Evolutionary conservation across 2,329 filamentous ascomycete genomes (phyloP).

Genomic region (Penicillium sp.): DNA sequence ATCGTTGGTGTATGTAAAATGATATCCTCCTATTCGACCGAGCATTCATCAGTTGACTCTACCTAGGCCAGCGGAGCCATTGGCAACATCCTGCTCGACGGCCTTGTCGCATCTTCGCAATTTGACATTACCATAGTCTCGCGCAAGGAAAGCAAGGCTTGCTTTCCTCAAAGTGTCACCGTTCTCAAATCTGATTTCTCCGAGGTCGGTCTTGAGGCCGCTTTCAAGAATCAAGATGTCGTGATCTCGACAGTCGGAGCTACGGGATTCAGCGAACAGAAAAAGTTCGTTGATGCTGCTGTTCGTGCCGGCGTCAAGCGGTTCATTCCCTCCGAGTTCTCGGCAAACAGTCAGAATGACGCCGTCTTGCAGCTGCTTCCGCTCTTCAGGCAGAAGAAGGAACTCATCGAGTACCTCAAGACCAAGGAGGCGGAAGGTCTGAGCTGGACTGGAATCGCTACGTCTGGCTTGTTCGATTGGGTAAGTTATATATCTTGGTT

Average conservation of each 20-base stretch:
- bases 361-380: conserved; percentile 25
- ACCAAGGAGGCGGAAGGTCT: conserved; percentile 49
- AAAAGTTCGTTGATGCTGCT: conserved; percentile 34
- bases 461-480: conserved; percentile 63
- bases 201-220: conserved; percentile 18
- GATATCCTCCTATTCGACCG: not conserved
- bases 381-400: conserved; percentile 27
- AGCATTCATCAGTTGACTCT: not conserved
- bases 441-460: conserved; percentile 61
- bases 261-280: conserved; percentile 27
- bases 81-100: not conserved
- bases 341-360: conserved; percentile 26
- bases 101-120: not conserved
- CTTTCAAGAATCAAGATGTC: conserved; percentile 31
- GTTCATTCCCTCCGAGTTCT: conserved; percentile 38
- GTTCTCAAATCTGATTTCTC: conserved; percentile 29
- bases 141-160: not conserved
- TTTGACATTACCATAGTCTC: not conserved
- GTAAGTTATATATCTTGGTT: conserved; percentile 9
- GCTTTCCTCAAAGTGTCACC: conserved; percentile 14
- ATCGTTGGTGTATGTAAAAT: not conserved
- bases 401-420: conserved; percentile 53
- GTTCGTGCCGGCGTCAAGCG: conserved; percentile 32
- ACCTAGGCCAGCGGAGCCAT: not conserved
- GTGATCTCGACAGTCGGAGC: conserved; percentile 31